Evolutionary conservation across 305 asterid genomes (phyloP).

Genomic region (Rubia occidens): DNA sequence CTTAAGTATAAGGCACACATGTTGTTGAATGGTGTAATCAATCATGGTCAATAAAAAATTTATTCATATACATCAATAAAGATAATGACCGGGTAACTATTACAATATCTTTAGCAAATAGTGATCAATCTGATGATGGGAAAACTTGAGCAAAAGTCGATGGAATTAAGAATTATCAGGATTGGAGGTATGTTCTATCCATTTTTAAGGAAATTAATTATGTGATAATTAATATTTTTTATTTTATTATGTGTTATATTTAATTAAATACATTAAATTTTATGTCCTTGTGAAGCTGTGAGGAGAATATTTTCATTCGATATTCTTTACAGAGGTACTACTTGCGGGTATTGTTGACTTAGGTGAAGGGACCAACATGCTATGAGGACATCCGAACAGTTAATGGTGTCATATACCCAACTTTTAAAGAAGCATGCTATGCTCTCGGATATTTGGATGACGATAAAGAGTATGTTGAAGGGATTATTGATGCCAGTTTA

Average conservation of each 20-base stretch:
- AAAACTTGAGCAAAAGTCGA: not conserved
- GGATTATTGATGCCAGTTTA: not conserved
- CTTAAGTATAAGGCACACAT: not conserved
- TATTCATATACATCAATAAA: not conserved
- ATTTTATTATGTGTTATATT: no score
- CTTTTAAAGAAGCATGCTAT: constrained; percentile 2
- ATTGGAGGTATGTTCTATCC: not conserved
- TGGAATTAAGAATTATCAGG: not conserved
- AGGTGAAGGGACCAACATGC: not conserved
- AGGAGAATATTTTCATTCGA: not conserved
- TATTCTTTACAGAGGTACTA: not conserved
- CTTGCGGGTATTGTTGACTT: not conserved
- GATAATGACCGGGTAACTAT: not conserved
- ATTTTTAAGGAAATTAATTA: no score
- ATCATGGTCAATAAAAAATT: not conserved
- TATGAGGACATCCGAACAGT: not conserved
- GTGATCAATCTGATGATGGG: no score
- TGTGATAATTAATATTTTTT: no score
- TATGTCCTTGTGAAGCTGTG: not conserved
- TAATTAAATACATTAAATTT: no score
- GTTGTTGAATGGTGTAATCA: not conserved
- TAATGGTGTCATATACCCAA: not conserved
- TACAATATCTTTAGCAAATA: not conserved
- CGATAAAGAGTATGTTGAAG: not conserved
- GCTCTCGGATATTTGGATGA: not conserved